Conservation (phyloP, 176 grass and related monocot genomes). For the Thalia dealbata region DNA sequence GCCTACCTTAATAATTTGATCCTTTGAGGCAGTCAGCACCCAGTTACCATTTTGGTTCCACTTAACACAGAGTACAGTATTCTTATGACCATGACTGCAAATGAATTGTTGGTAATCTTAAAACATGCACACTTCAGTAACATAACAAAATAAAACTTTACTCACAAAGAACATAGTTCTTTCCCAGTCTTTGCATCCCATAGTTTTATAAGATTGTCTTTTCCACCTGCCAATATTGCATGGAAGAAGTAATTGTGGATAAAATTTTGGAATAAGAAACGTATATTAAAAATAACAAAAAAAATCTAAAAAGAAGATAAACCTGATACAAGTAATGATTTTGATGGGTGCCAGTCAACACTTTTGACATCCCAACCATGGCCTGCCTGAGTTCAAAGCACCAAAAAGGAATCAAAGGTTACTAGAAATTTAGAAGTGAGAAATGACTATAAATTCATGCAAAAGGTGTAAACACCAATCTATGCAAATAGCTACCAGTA, state of each 20-base stretch:
- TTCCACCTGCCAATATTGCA: slow-evolving; percentile 48
- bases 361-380: slow-evolving; percentile 99
- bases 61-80: slow-evolving; percentile 93
- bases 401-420: slow-evolving; percentile 44
- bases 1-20: slow-evolving; percentile 94
- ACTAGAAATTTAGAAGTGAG: slow-evolving; percentile 14
- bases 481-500: background rate
- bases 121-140: slow-evolving; percentile 22
- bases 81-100: slow-evolving; percentile 96
- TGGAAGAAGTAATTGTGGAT: slow-evolving; percentile 8
- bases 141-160: slow-evolving; percentile 21
- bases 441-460: background rate
- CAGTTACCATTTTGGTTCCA: slow-evolving; percentile 99
- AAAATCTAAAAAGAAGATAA: slow-evolving; percentile 12
- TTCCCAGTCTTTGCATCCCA: slow-evolving; percentile 93
- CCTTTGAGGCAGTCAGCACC: slow-evolving; percentile 94
- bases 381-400: slow-evolving; percentile 86
- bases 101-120: slow-evolving; percentile 13
- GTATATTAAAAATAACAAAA: slow-evolving; percentile 15
- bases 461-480: background rate
- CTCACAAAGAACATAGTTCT: slow-evolving; percentile 84
- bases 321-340: slow-evolving; percentile 98
- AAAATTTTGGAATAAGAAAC: slow-evolving; percentile 4
- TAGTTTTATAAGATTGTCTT: slow-evolving; percentile 95
- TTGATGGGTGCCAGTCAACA: slow-evolving; percentile 97